phyloP scores from a whole-genome alignment of 176 grass and related monocot genomes.

The Neostapfia colusana region DNA sequence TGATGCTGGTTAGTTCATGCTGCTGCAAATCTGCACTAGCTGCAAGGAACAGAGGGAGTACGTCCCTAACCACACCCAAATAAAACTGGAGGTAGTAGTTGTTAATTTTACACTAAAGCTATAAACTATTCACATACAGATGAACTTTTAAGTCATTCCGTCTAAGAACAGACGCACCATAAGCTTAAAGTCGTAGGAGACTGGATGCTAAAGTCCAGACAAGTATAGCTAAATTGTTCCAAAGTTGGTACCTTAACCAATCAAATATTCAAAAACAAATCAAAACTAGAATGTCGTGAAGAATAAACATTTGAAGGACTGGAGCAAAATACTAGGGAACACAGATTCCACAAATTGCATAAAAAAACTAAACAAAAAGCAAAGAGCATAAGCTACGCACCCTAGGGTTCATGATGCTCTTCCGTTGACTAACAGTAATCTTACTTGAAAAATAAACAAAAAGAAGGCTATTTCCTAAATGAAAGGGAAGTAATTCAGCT shows the following conservation, averaged over 20 bases:
- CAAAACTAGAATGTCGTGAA: not conserved
- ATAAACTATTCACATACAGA: not conserved
- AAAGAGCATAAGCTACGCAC: not conserved
- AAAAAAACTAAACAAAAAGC: not conserved
- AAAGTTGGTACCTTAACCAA: not conserved
- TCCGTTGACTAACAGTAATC: conserved; percentile 31
- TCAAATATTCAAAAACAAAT: not conserved
- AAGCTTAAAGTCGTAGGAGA: not conserved
- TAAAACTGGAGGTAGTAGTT: too few relatives aligned
- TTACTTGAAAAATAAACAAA: conserved; percentile 12
- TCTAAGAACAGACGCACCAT: conserved; percentile 21
- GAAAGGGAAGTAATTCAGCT: not conserved
- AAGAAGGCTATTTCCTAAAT: not conserved
- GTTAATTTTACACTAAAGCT: not conserved
- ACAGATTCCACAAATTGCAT: not conserved
- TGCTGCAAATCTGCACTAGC: too few relatives aligned
- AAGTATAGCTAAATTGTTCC: not conserved
- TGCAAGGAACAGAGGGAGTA: too few relatives aligned
- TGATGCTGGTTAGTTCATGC: too few relatives aligned
- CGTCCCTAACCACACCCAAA: too few relatives aligned
- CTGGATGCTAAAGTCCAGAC: not conserved
- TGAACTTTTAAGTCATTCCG: not conserved
- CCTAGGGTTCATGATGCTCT: not conserved
- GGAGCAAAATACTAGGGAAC: not conserved
- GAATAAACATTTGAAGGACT: not conserved